phyloP scores from a whole-genome alignment of 768 basidiomycete species.

The Amanita rubescens region DNA sequence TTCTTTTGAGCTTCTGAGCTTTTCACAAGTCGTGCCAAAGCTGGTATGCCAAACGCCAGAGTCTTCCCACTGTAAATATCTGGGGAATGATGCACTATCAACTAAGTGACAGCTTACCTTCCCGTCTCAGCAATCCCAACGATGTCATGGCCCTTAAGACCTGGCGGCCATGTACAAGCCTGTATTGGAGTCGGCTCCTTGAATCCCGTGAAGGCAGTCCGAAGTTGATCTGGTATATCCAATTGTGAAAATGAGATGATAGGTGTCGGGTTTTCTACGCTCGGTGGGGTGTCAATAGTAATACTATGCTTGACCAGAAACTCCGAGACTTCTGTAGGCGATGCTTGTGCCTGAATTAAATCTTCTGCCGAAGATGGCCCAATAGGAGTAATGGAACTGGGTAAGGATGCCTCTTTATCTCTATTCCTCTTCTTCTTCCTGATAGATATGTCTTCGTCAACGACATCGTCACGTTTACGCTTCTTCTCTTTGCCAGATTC shows the following conservation, averaged over 20 bases:
- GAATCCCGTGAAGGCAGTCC: constrained; percentile 60
- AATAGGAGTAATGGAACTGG: constrained; percentile 13
- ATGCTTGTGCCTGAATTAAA: constrained; percentile 15
- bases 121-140: constrained; percentile 98
- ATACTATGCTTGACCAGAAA: constrained; percentile 72
- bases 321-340: constrained; percentile 39
- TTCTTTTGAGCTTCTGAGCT: constrained; percentile 23
- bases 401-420: constrained; percentile 15
- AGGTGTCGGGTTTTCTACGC: constrained; percentile 46
- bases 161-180: constrained; percentile 89
- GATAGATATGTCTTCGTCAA: constrained; percentile 11
- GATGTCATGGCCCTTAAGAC: constrained; percentile 75
- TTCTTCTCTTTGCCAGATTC: constrained; percentile 30
- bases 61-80: constrained; percentile 74
- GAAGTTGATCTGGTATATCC: constrained; percentile 53
- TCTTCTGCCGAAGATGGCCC: constrained; percentile 8
- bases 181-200: constrained; percentile 93
- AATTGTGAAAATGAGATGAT: constrained; percentile 72
- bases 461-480: constrained; percentile 30
- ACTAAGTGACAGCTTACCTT: constrained; percentile 36
- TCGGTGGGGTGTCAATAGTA: constrained; percentile 53
- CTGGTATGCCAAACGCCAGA: constrained; percentile 91
- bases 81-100: not conserved
- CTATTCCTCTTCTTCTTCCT: constrained; percentile 33
- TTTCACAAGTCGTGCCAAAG: constrained; percentile 58